Evolutionary conservation across 2,329 filamentous ascomycete genomes (phyloP).

Genomic region (Diaporthe amygdali): DNA sequence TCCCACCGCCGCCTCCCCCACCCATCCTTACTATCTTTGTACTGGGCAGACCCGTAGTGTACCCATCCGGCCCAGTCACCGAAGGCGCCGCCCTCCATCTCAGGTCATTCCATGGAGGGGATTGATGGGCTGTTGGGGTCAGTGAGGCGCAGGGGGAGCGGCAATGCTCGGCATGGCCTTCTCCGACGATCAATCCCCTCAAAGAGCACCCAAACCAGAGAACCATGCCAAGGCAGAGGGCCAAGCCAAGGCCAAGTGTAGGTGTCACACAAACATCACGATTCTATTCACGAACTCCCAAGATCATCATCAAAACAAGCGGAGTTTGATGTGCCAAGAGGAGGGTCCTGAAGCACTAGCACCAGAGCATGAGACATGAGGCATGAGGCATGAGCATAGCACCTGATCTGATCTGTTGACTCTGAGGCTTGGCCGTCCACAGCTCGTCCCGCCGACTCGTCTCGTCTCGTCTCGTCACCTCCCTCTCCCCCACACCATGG

Average conservation of each 20-base stretch:
- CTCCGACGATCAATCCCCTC: not conserved
- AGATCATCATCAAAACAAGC: not conserved
- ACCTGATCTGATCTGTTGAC: slow-evolving; percentile 9
- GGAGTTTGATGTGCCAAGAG: slow-evolving; percentile 16
- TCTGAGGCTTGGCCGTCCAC: not conserved
- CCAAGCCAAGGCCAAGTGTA: slow-evolving; percentile 6
- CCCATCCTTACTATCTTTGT: not conserved
- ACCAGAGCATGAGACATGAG: not conserved
- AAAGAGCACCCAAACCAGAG: not conserved
- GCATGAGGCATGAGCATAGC: not conserved
- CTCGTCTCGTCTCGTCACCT: not conserved
- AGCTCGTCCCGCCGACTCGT: not conserved
- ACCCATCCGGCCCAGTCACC: not conserved
- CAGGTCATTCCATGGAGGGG: too few relatives aligned
- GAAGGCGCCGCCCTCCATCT: not conserved
- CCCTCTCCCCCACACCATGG: not conserved
- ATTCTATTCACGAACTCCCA: slow-evolving; percentile 1
- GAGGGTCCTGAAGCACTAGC: slow-evolving; percentile 8
- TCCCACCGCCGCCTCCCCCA: not conserved
- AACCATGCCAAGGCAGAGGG: too few relatives aligned
- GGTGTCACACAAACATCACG: slow-evolving; percentile 5
- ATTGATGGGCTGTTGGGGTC: not conserved
- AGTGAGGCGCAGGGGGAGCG: slow-evolving; percentile 2
- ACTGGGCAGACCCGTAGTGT: not conserved
- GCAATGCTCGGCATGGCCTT: slow-evolving; percentile 11